Evolutionary conservation across 1,284 basidiomycete genomes (phyloP), one percentile per base, ranked within the genome.

Genomic region (Papiliotrema nemorosa): DNA sequence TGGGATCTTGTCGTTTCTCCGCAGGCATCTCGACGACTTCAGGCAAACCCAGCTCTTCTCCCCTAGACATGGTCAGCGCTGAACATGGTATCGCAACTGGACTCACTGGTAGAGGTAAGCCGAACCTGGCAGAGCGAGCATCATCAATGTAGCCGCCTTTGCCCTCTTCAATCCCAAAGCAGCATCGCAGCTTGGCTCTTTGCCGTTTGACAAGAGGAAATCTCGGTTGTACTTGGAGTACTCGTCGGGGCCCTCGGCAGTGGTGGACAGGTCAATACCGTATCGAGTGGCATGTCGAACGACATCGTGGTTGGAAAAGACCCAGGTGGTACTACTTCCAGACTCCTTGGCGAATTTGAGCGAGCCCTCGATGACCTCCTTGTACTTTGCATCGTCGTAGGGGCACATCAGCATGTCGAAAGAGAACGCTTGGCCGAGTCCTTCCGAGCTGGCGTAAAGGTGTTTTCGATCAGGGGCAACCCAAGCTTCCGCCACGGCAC

Each of bases 401-500:
- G 53, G 55, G 37, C 57, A 57, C 44, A 68, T 57, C 48, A 72
- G 61, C 45, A 72, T 62, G 57, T 72, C 68, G 54, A 72, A 72
- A 3, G 64, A 66, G 61, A 72, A 72, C 2, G 64, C 52, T 51
- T 72, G 70, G 40, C 70, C 70, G 42, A 72, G 62, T 36, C 62
- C 62, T 7, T 63, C 57, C 5, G 64, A 39, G 2, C 62, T 53
- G 5, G 68, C 70, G 54, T 70, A 72, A 12, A 64, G 58, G 25
- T 61, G 60, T 50, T 66, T 63, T 47, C 66, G 65, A 41, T 58
- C 53, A 2, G 63, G 51, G 3, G 61, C 56, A 37, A 70, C 62
- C 68, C 68, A 70, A 9, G 58, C 59, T 58, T 72, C 70, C 16
- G 70, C 70, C 1, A 72, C 68, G n/a, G 68, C 70, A 2, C 62